phyloP scores from a whole-genome alignment of 306 rosid genomes.

The Dryas octopetala region DNA sequence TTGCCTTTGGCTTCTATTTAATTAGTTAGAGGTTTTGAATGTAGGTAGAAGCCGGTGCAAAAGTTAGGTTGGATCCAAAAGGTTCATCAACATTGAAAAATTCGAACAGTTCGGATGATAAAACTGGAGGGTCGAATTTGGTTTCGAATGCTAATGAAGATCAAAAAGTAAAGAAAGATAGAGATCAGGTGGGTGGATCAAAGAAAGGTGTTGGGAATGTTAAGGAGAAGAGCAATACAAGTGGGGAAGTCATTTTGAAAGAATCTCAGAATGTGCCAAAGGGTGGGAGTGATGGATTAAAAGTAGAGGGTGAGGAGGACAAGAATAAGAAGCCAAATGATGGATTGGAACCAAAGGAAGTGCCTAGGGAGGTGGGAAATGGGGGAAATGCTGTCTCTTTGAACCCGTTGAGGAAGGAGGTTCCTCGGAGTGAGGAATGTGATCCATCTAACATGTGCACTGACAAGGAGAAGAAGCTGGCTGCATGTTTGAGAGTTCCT shows the following conservation, averaged over 20 bases:
- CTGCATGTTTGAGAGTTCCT: conserved; percentile 55
- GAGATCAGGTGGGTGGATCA: conserved; percentile 21
- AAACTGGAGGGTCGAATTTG: not conserved
- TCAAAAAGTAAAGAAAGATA: conserved; percentile 18
- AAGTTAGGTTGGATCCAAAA: conserved; percentile 15
- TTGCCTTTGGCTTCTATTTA: conserved; percentile 4
- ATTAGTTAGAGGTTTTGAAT: conserved; percentile 16
- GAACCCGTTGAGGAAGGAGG: conserved; percentile 22
- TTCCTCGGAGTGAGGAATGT: conserved; percentile 42
- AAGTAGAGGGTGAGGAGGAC: conserved; percentile 14
- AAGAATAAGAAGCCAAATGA: conserved; percentile 21
- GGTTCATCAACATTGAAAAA: not conserved
- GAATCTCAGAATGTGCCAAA: conserved; percentile 15
- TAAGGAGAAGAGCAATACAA: conserved; percentile 23
- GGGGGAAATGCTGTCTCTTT: conserved; percentile 20
- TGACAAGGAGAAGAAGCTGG: conserved; percentile 28
- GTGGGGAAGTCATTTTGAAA: conserved; percentile 9
- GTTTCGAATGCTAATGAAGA: conserved; percentile 12
- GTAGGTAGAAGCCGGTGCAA: conserved; percentile 33
- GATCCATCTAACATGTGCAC: conserved; percentile 43
- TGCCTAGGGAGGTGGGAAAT: conserved; percentile 20
- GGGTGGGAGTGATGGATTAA: conserved; percentile 10
- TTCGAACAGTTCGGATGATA: conserved; percentile 13
- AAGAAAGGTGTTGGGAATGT: conserved; percentile 13
- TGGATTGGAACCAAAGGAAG: conserved; percentile 17